Evolutionary conservation across 495 filamentous ascomycete genomes (phyloP).

Genomic region (Niebla homalea): DNA sequence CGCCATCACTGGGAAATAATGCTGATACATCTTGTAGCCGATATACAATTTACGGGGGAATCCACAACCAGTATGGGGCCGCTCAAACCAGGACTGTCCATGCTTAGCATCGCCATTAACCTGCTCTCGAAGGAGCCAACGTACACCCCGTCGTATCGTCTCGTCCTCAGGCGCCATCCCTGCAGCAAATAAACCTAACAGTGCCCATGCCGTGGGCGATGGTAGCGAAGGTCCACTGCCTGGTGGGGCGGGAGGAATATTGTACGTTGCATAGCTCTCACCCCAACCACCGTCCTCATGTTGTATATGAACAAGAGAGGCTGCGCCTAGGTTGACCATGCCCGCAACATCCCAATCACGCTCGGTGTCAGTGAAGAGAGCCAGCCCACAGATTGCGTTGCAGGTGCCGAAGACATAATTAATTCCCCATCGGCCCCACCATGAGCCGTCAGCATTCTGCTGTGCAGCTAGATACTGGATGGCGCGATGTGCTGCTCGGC

Average conservation of each 20-base stretch:
- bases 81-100: not conserved
- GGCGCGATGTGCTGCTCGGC: not conserved
- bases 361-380: not conserved
- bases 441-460: not conserved
- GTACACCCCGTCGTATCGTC: not conserved
- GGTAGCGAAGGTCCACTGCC: not conserved
- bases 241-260: not conserved
- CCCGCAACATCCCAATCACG: not conserved
- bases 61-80: not conserved
- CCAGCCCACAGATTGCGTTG: not conserved
- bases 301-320: not conserved
- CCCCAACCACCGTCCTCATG: constrained; percentile 1
- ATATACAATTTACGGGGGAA: not conserved
- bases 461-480: not conserved
- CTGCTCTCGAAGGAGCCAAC: not conserved
- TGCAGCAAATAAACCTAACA: not conserved
- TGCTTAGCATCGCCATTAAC: not conserved
- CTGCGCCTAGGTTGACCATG: not conserved
- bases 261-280: not conserved
- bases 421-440: not conserved
- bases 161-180: not conserved
- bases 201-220: not conserved
- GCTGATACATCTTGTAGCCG: constrained; percentile 1
- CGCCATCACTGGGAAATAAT: constrained; percentile 1
- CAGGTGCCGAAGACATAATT: not conserved